Conservation (phyloP, 495 filamentous ascomycete species). For the Neurospora sp. region DNA sequence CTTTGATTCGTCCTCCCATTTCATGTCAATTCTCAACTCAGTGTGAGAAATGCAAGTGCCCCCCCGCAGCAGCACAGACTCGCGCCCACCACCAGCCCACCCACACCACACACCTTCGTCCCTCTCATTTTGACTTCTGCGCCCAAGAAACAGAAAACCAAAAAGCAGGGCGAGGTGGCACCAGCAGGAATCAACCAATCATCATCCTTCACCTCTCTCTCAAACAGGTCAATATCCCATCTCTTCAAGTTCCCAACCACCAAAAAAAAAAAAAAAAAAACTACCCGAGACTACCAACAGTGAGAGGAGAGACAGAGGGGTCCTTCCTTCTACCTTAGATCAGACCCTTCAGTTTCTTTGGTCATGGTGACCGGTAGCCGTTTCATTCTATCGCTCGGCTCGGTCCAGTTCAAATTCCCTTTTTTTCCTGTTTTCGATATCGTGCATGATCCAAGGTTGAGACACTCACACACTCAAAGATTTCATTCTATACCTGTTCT, state of each 20-base stretch:
- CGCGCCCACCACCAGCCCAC: background rate
- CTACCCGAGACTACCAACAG: background rate
- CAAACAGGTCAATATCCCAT: background rate
- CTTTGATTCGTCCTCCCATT: background rate
- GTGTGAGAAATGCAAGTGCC: background rate
- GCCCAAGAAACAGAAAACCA: background rate
- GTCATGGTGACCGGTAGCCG: background rate
- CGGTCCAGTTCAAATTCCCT: background rate
- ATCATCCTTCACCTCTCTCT: background rate
- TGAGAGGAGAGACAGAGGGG: background rate
- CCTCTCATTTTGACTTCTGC: background rate
- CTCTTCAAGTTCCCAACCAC: background rate
- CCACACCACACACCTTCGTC: background rate
- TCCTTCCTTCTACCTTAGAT: background rate
- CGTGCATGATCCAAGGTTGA: background rate
- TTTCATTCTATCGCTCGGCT: background rate
- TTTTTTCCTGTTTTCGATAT: background rate
- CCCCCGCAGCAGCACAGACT: background rate
- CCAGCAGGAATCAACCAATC: background rate
- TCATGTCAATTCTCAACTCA: background rate
- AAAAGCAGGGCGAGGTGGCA: background rate
- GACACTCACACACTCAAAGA: background rate
- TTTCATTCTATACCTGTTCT: background rate
- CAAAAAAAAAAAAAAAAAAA: background rate
- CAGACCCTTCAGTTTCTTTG: background rate